Base-by-base conservation (phyloP, 768 basidiomycete species). In the Boletus rex-veris region DNA sequence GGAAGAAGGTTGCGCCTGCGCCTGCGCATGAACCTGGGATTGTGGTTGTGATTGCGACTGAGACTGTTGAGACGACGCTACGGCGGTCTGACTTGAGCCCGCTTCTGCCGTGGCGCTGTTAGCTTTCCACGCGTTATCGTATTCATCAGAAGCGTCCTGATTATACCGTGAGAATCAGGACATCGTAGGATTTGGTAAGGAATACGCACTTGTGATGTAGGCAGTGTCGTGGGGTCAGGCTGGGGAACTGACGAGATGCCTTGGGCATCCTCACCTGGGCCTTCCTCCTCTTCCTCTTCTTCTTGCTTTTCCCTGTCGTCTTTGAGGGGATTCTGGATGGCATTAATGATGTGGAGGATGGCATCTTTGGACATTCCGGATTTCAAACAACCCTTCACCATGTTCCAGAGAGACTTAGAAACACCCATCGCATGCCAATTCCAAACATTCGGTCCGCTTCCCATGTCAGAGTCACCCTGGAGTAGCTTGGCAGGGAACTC, bases 361-460 rank as follows among this genome's bases (percentile, higher is more conserved):
- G 77, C 76, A 5, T 85, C 84, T 68, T 80, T 86, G 59, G 76
- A 68, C 64, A 90, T 63, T 3, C 88, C 86, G 2, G 76, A 73
- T 30, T 75, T 74, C 62, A 91, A 63, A 37, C 75, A 78, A 0
- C 81, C 84, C 41, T 78, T 73, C 5, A 87, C 86, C 70, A 90
- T 76, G 63, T 88, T 86, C 88, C 88, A 90, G 45, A 91, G 69
- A 19, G 80, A 75, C 50, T 76, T 74, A 6, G 85, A 86, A 16
- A 90, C 86, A 4, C 89, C 89, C 64, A 85, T 74, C 1, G 84
- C 82, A 52, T 82, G 81, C 88, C 88, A 91, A 64, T 82, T 86
- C 88, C 88, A 91, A 10, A 86, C 77, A 51, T 81, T 77, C 3
- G 77, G 56, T 1, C 80, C 83, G 39, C 74, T 77, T 0, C 85